Evolutionary conservation across 345 rosid species (phyloP).

Genomic region (Capsella bursapastoris): DNA sequence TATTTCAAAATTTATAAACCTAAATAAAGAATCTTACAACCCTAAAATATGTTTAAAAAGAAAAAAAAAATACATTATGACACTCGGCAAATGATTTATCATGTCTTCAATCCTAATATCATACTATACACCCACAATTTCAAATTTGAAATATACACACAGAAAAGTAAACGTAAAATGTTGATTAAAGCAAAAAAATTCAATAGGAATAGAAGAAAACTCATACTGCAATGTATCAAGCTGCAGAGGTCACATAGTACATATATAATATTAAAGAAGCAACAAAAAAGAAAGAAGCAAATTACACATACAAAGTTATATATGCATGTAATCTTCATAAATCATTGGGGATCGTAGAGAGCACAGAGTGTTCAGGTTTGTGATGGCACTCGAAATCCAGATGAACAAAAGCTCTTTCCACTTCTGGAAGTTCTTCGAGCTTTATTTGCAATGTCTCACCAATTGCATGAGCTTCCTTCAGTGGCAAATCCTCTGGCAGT

Average conservation of each 20-base stretch:
- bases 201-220: not conserved
- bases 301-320: constrained; percentile 2
- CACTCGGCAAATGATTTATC: no score
- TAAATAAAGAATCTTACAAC: no score
- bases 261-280: not conserved
- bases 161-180: not conserved
- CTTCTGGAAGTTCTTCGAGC: constrained; percentile 81
- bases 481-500: constrained; percentile 79
- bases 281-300: not conserved
- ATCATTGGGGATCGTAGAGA: constrained; percentile 65
- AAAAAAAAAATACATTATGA: no score
- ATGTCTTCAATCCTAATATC: no score
- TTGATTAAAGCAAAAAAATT: not conserved
- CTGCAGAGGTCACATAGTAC: constrained; percentile 8
- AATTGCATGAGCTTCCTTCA: constrained; percentile 77
- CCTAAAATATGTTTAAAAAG: no score
- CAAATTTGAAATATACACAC: no score
- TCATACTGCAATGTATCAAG: constrained; percentile 13
- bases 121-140: no score
- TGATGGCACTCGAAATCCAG: constrained; percentile 87
- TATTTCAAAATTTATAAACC: no score
- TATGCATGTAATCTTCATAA: constrained; percentile 18
- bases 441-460: constrained; percentile 86
- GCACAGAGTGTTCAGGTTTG: constrained; percentile 85
- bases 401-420: constrained; percentile 93